Conservation (phyloP, 768 basidiomycete genomes). For the Suillus spraguei region DNA sequence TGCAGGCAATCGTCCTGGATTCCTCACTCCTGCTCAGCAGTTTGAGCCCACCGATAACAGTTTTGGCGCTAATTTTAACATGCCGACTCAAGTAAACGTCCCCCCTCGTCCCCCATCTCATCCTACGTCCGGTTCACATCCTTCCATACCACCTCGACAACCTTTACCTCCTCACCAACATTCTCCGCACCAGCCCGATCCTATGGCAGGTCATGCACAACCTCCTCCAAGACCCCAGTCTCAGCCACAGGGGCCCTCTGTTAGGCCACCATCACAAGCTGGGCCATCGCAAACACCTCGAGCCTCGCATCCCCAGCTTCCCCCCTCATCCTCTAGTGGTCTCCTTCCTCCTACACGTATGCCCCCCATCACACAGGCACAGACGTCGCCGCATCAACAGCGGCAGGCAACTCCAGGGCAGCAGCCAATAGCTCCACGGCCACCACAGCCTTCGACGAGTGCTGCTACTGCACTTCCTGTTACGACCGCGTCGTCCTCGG, state of each 20-base stretch:
- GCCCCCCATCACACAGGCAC: slow-evolving; percentile 39
- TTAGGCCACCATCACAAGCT: slow-evolving; percentile 53
- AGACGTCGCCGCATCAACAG: slow-evolving; percentile 34
- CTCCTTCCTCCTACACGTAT: slow-evolving; percentile 33
- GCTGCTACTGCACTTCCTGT: slow-evolving; percentile 24
- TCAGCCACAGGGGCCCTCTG: slow-evolving; percentile 54
- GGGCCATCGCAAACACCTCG: slow-evolving; percentile 53
- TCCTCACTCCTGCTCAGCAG: slow-evolving; percentile 67
- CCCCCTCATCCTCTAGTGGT: slow-evolving; percentile 27
- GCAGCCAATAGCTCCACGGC: slow-evolving; percentile 40
- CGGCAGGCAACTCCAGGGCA: slow-evolving; percentile 38
- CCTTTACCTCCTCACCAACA: slow-evolving; percentile 44
- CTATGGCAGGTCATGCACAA: slow-evolving; percentile 40
- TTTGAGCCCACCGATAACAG: slow-evolving; percentile 42
- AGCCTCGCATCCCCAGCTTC: slow-evolving; percentile 37
- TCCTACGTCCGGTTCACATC: slow-evolving; percentile 32
- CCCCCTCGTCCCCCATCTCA: slow-evolving; percentile 49
- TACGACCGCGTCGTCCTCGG: slow-evolving; percentile 29
- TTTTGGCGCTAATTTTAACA: slow-evolving; percentile 37
- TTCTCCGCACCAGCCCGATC: slow-evolving; percentile 49
- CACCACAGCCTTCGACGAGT: slow-evolving; percentile 29
- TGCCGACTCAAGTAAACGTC: slow-evolving; percentile 39
- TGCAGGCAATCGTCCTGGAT: slow-evolving; percentile 32
- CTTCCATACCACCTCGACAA: slow-evolving; percentile 34
- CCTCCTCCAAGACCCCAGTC: slow-evolving; percentile 59